A percentile compares a stretch with the other conserved stretches of the same genome.
These are phyloP conservation scores for Fusarium citri DNA, from an alignment of 2,329 filamentous ascomycete genomes.

Conservation along the genomic window DNA sequence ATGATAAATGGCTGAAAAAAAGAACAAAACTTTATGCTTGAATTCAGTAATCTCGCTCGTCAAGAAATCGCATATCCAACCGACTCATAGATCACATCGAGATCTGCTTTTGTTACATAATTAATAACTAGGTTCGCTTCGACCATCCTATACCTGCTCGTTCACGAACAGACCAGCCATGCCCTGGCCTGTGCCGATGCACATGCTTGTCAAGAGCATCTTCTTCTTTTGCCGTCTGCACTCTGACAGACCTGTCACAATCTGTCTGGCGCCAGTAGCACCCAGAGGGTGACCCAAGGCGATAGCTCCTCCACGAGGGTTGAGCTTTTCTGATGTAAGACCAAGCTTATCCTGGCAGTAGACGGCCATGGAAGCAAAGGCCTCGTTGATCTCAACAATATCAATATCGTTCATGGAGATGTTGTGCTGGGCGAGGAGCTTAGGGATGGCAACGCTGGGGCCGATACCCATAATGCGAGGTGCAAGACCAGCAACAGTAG, in stretches of 20 bases:
- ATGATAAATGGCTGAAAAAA: neutral
- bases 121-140: slow-evolving; percentile 18
- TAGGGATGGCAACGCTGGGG: slow-evolving; percentile 78
- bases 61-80: slow-evolving; percentile 20
- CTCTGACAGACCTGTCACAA: slow-evolving; percentile 91
- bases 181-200: slow-evolving; percentile 75
- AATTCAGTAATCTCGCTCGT: slow-evolving; percentile 28
- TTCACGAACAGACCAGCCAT: slow-evolving; percentile 76
- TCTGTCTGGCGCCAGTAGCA: slow-evolving; percentile 80
- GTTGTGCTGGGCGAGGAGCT: slow-evolving; percentile 85
- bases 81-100: slow-evolving; percentile 21
- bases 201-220: slow-evolving; percentile 94
- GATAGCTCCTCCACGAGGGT: slow-evolving; percentile 83
- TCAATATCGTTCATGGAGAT: slow-evolving; percentile 86
- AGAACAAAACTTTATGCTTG: slow-evolving; percentile 15
- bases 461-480: slow-evolving; percentile 98
- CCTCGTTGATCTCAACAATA: slow-evolving; percentile 95
- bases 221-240: slow-evolving; percentile 87
- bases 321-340: slow-evolving; percentile 81
- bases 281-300: slow-evolving; percentile 87
- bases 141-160: slow-evolving; percentile 55
- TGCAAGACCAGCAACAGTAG: slow-evolving; percentile 88
- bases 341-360: slow-evolving; percentile 84
- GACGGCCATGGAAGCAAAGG: slow-evolving; percentile 97
- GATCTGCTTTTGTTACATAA: slow-evolving; percentile 32